Percentiles rank a stretch among this genome's conserved stretches.
Conservation (phyloP, 768 basidiomycete genomes). For the Lyophyllum shimeji region DNA sequence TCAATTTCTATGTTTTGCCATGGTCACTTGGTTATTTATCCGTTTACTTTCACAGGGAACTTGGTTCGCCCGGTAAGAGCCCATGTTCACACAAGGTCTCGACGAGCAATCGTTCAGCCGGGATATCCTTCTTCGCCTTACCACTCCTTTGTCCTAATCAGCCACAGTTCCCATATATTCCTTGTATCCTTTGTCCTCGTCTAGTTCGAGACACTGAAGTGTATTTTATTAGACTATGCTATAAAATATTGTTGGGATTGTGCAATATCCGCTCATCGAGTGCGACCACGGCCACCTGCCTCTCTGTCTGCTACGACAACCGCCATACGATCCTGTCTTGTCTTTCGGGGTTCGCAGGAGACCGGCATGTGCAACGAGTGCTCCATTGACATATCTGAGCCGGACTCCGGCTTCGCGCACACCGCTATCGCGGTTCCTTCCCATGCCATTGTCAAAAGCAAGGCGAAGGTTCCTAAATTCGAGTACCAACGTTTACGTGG, state of each 20-base stretch:
- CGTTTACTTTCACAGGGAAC: constrained; percentile 33
- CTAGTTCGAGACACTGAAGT: constrained; percentile 33
- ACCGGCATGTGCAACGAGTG: background rate
- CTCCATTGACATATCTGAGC: background rate
- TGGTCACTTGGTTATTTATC: constrained; percentile 45
- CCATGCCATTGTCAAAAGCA: background rate
- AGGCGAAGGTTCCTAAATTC: background rate
- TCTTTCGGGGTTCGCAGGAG: background rate
- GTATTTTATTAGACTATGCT: constrained; percentile 39
- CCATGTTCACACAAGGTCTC: constrained; percentile 11
- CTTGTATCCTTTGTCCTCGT: constrained; percentile 34
- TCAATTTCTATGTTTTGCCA: constrained; percentile 26
- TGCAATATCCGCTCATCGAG: too few species aligned
- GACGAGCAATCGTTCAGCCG: constrained; percentile 11
- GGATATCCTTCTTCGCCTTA: constrained; percentile 15
- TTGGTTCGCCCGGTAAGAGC: constrained; percentile 10
- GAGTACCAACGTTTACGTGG: too few species aligned
- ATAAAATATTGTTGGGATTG: constrained; percentile 26
- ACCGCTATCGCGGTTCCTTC: background rate
- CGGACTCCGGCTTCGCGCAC: background rate
- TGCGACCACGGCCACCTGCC: too few species aligned
- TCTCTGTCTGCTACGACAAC: background rate
- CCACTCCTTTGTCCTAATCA: constrained; percentile 6
- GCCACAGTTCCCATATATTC: constrained; percentile 18
- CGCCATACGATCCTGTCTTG: background rate